These are phyloP conservation scores for Pichia heedii DNA, from an alignment of 805 yeast genomes.

Conservation along the genomic window DNA sequence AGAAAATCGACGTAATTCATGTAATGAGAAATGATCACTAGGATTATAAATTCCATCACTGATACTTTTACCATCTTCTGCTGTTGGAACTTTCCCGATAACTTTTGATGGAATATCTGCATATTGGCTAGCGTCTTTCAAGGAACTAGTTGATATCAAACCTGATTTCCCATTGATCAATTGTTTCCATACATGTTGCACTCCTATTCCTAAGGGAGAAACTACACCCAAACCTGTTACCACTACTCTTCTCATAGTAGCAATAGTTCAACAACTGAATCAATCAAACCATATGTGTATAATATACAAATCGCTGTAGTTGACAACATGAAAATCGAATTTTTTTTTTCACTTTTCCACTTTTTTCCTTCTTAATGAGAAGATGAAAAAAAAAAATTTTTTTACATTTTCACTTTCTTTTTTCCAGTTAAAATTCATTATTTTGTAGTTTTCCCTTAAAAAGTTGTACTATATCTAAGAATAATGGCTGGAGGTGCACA, in stretches of 20 bases:
- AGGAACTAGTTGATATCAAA: conserved; percentile 41
- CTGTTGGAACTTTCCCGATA: conserved; percentile 62
- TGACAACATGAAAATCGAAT: no score
- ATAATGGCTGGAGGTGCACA: conserved; percentile 67
- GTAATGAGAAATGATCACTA: conserved; percentile 36
- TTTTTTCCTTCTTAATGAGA: not conserved
- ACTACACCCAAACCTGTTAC: conserved; percentile 87
- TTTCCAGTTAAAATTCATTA: not conserved
- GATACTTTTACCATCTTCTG: conserved; percentile 28
- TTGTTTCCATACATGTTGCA: conserved; percentile 41
- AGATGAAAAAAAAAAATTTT: not conserved
- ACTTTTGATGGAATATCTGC: conserved; percentile 57
- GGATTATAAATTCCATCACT: conserved; percentile 35
- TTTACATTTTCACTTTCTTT: not conserved
- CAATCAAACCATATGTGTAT: not conserved
- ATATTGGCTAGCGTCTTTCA: conserved; percentile 38
- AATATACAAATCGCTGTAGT: no score
- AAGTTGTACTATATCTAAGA: no score
- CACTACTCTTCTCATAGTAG: conserved; percentile 51
- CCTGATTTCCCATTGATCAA: conserved; percentile 50
- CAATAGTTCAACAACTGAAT: not conserved
- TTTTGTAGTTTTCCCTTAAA: no score
- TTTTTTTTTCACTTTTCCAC: no score
- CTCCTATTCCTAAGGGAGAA: conserved; percentile 79
- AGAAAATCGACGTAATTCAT: conserved; percentile 56